Conservation (phyloP, 108 stramenopile genomes). For the Skeletonema grethae region DNA sequence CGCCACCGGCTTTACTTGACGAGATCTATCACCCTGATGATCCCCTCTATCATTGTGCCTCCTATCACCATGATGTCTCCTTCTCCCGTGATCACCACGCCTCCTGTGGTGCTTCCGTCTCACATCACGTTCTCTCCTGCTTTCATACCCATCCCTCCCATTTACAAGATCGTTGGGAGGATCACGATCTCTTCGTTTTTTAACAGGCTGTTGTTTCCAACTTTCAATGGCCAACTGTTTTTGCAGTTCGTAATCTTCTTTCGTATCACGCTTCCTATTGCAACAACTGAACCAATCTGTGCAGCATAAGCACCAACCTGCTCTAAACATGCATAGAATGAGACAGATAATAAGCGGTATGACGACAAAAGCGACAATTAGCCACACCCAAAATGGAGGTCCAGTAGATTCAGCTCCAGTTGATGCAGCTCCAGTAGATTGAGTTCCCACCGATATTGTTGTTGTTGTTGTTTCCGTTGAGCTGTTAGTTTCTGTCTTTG, state of each 20-base stretch:
- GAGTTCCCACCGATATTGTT: no score
- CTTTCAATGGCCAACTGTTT: background rate
- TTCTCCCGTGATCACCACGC: background rate
- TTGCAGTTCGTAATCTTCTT: background rate
- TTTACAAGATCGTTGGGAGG: background rate
- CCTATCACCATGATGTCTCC: background rate
- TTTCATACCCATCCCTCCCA: background rate
- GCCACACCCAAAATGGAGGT: background rate
- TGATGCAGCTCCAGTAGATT: background rate
- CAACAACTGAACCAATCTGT: background rate
- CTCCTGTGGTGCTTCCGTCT: background rate
- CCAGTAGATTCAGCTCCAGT: background rate
- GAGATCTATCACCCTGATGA: background rate
- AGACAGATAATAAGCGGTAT: background rate
- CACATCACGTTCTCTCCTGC: background rate
- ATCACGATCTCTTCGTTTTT: background rate
- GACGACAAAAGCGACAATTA: background rate
- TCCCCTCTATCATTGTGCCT: background rate
- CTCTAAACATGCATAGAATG: background rate
- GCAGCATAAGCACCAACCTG: background rate
- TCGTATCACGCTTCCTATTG: background rate
- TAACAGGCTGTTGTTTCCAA: background rate
- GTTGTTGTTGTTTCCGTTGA: no score
- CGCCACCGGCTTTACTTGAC: background rate
- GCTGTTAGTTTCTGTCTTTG: background rate